Evolutionary conservation across 148 eudicot species (phyloP), one percentile per base, ranked within the genome.

Genomic region (Linanthus parryae): DNA sequence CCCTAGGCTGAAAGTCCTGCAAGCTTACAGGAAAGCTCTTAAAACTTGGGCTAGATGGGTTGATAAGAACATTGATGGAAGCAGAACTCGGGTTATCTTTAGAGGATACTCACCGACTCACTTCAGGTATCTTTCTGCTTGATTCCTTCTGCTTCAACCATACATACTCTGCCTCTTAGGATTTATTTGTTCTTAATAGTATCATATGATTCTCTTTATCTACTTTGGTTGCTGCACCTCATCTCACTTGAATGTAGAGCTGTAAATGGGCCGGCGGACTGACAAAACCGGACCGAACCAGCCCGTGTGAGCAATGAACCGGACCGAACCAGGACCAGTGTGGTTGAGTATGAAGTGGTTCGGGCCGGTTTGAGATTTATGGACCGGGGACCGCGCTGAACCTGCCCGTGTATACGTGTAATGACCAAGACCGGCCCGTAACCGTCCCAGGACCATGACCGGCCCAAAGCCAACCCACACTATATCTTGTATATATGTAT

Each of bases 41-140:
- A 36, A 34, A 40, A 92, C 99, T 52, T 92, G 99, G 99, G 83
- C 68, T 23, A 63, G 76, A 58, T 92, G 99, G 99, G 79, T 82
- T 18, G 96, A 92, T 63, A 51, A 56, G 48, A 58, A 87, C 59
- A 56, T 92, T 23, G 73, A 84, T 56, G n/a, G 38, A 3, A 73
- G 56, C 42, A 84, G 54, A 82, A 75, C 94, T 46, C 91, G 64
- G 11, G 94, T 92, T 47, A 56, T 92, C 72, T 92, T 79, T 54
- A 64, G 90, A 64, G 99, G 99, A 43, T 92, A 87, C 63, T 84
- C 99, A 1, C 63, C 40, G 39, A 75, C 83, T 37, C 99, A 92
- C 78, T 92, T 92, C 73, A 79, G 90, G 99, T 92, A 61, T 33
- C 13, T 17, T 15, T 12, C 29, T 12, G 3, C n/a, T 44, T 25